Evolutionary conservation across 176 grass and related monocot genomes (phyloP), one percentile per base, ranked within the genome.

Genomic region (Eleusine indica): DNA sequence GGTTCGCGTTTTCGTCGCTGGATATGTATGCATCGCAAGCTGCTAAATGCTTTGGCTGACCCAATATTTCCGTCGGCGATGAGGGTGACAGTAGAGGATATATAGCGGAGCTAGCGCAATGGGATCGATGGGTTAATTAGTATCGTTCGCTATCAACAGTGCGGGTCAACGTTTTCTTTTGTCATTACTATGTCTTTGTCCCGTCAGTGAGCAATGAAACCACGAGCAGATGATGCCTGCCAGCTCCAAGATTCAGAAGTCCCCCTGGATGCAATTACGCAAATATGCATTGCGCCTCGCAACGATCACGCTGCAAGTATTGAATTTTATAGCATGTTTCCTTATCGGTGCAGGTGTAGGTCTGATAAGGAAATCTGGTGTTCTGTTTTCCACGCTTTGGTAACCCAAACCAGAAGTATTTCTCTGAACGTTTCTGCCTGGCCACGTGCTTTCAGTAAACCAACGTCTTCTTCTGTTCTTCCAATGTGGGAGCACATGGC

Each of bases 371-470:
- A 49, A 35, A 18, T 35, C 6, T 3, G 14, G n/a, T 14, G 58
- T 9, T 46, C 17, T 30, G 0, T 78, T 71, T 78, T 83, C 47
- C 28, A 78, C 47, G 47, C 32, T 71, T 57, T 71, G 72, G 52
- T 47, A 65, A 65, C 66, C 16, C 13, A 80, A 66, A 37, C 39
- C n/a, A 66, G n/a, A 64, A 21, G 61, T 44, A 43, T 35, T 37
- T 39, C 29, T 65, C 22, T 22, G 5, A 65, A 56, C 25, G 17
- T 71, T 71, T 65, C 86, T 18, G 18, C 60, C 25, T 28, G 52
- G 51, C 15, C 41, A 71, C 42, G 10, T 22, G 66, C 3, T 32
- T 18, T 22, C 61, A 18, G 5, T 3, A 6, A 57, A 30, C 7
- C 17, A 30, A 47, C 28, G 9, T 29, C n/a, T 1, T 15, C 4